These are phyloP conservation scores for Arabidopsis lyrata DNA, from an alignment of 441 rosid species.

Conservation along the genomic window DNA sequence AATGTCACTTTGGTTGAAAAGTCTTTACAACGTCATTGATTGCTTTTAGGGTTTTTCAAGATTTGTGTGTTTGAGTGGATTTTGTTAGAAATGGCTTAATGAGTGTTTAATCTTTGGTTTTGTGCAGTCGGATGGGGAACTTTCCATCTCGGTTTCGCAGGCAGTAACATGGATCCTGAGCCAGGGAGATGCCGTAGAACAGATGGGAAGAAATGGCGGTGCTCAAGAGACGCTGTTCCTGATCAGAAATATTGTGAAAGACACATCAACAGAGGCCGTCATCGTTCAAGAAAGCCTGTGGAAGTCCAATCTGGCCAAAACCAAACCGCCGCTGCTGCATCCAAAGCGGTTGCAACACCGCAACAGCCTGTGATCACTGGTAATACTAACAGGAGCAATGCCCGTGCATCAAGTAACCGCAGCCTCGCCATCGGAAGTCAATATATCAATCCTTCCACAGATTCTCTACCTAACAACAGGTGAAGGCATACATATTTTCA, in stretches of 20 bases:
- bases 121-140: conserved; percentile 74
- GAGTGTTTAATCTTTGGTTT: background rate
- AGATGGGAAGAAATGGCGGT: conserved; percentile 98
- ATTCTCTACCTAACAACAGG: conserved; percentile 45
- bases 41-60: background rate
- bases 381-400: conserved; percentile 39
- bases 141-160: conserved; percentile 78
- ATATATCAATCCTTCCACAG: conserved; percentile 35
- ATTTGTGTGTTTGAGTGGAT: background rate
- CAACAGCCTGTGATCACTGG: conserved; percentile 27
- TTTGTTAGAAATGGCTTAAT: background rate
- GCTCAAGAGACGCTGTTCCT: conserved; percentile 86
- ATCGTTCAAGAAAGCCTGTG: conserved; percentile 99
- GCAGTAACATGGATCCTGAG: conserved; percentile 80
- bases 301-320: conserved; percentile 84
- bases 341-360: conserved; percentile 50
- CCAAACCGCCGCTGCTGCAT: conserved; percentile 45
- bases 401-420: conserved; percentile 44
- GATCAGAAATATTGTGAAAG: conserved; percentile 92
- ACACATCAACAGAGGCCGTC: conserved; percentile 96
- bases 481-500: conserved; percentile 7
- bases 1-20: conserved; percentile 3
- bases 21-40: background rate
- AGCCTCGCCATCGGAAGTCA: conserved; percentile 50
- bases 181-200: conserved; percentile 95